Evolutionary conservation across 768 basidiomycete genomes (phyloP).

Genomic region (Tylopilus sp.): DNA sequence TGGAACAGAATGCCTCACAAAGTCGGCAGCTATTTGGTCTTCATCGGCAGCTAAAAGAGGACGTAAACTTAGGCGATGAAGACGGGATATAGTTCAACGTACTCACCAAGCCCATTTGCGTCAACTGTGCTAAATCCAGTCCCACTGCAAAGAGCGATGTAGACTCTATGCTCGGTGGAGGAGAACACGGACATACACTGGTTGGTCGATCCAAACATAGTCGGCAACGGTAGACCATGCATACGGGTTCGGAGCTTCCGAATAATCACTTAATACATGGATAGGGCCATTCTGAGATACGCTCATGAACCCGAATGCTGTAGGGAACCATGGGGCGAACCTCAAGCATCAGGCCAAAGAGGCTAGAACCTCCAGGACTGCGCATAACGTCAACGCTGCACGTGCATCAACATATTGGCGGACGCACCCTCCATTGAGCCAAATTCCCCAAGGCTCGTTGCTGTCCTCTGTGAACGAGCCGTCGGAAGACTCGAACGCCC

Average conservation of each 20-base stretch:
- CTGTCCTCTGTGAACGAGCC: slow-evolving; percentile 50
- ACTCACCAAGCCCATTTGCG: slow-evolving; percentile 50
- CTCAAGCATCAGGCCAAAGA: slow-evolving; percentile 61
- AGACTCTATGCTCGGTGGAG: too few relatives aligned
- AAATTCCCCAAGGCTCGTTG: slow-evolving; percentile 63
- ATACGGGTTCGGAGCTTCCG: slow-evolving; percentile 45
- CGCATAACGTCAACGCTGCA: background rate
- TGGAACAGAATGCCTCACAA: slow-evolving; percentile 29
- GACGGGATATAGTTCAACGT: background rate
- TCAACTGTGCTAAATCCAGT: slow-evolving; percentile 64
- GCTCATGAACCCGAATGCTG: background rate
- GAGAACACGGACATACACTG: slow-evolving; percentile 38
- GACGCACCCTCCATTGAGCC: slow-evolving; percentile 67
- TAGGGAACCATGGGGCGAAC: slow-evolving; percentile 39
- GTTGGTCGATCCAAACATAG: slow-evolving; percentile 71
- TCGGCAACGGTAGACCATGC: slow-evolving; percentile 53
- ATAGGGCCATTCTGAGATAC: slow-evolving; percentile 60
- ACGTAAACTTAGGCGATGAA: background rate
- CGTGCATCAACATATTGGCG: too few relatives aligned
- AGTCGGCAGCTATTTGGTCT: slow-evolving; percentile 54
- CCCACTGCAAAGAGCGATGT: slow-evolving; percentile 37
- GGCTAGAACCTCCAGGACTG: slow-evolving; percentile 66
- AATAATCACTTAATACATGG: slow-evolving; percentile 48
- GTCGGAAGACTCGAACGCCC: slow-evolving; percentile 52
- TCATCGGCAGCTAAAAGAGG: slow-evolving; percentile 52